Conservation (phyloP, 305 asterid species). For the Salvia sclarea region DNA sequence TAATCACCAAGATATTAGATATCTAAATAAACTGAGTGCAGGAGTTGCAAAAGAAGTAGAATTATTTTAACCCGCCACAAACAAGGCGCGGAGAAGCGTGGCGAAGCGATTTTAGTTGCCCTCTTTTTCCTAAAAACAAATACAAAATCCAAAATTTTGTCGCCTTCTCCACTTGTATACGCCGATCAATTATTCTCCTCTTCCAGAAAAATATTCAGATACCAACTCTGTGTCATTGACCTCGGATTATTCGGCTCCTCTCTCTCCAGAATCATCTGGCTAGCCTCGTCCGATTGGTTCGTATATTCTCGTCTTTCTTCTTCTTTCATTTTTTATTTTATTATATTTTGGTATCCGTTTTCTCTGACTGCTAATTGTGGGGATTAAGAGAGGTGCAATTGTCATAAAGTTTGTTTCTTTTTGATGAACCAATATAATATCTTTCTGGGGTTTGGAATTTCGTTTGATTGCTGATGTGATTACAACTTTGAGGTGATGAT, state of each 20-base stretch:
- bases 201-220: slow-evolving; percentile 23
- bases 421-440: slow-evolving; percentile 14
- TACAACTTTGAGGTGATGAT: slow-evolving; percentile 24
- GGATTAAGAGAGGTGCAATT: slow-evolving; percentile 19
- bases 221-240: slow-evolving; percentile 28
- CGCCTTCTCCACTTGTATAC: not conserved
- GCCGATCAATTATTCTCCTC: not conserved
- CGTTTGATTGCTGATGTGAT: slow-evolving; percentile 2
- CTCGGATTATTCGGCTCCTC: slow-evolving; percentile 32
- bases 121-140: slow-evolving; percentile 4
- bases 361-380: not conserved
- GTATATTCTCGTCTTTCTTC: slow-evolving; percentile 1
- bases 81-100: slow-evolving; percentile 3
- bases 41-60: not conserved
- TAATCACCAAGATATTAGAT: too few relatives aligned
- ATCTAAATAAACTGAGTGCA: too few relatives aligned
- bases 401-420: slow-evolving; percentile 10
- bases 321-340: not conserved
- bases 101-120: slow-evolving; percentile 27
- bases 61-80: slow-evolving; percentile 21
- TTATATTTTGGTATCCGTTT: not conserved
- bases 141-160: slow-evolving; percentile 8
- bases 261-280: slow-evolving; percentile 31
- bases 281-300: slow-evolving; percentile 27
- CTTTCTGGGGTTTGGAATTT: slow-evolving; percentile 24